phyloP scores from a whole-genome alignment of 148 eudicot genomes.

The Rhododendron ovatum region DNA sequence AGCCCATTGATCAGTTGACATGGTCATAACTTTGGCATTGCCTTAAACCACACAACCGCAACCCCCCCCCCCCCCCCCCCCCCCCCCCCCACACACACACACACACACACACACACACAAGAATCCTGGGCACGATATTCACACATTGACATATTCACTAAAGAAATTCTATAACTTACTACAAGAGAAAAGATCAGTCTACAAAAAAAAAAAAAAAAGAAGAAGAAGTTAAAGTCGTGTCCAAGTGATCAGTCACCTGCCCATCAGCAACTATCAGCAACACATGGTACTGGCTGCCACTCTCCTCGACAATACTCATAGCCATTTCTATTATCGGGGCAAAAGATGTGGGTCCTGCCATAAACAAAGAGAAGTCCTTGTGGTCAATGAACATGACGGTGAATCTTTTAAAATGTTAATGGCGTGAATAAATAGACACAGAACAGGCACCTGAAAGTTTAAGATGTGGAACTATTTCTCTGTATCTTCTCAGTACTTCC shows the following conservation, averaged over 20 bases:
- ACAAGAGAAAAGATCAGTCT: background rate
- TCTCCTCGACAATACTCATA: slow-evolving; percentile 71
- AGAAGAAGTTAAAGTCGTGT: background rate
- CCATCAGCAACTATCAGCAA: slow-evolving; percentile 84
- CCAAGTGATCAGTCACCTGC: slow-evolving; percentile 37
- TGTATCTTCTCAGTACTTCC: slow-evolving; percentile 58
- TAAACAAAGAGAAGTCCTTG: background rate
- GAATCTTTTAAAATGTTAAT: background rate
- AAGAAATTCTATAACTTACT: background rate
- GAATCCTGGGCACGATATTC: background rate
- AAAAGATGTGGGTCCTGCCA: slow-evolving; percentile 80
- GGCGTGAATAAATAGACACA: background rate
- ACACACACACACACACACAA: too few species aligned
- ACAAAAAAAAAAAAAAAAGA: background rate
- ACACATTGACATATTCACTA: background rate
- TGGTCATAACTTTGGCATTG: background rate
- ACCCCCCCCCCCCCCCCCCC: too few species aligned
- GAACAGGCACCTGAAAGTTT: slow-evolving; percentile 55
- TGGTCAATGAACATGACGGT: background rate
- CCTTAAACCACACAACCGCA: background rate
- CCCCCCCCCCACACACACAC: too few species aligned
- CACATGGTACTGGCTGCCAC: slow-evolving; percentile 88
- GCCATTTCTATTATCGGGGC: slow-evolving; percentile 85
- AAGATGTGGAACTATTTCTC: slow-evolving; percentile 64
- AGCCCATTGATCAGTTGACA: background rate